Percentiles rank a stretch among this genome's conserved stretches.
These are phyloP conservation scores for Beauveria brongniartii DNA, from an alignment of 2,329 filamentous ascomycete species.

Conservation along the genomic window DNA sequence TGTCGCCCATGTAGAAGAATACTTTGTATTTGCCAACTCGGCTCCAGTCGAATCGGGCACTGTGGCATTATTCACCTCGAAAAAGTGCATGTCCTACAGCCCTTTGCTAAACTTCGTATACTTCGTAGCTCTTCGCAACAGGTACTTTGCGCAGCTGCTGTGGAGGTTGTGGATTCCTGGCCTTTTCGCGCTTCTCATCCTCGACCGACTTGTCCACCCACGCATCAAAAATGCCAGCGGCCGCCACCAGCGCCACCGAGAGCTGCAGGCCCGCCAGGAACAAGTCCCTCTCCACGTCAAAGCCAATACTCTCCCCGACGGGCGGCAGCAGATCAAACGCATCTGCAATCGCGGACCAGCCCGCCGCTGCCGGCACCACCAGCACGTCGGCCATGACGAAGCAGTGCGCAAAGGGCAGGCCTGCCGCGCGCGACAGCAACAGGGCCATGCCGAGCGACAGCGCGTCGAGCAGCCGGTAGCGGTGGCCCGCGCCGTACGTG, in stretches of 20 bases:
- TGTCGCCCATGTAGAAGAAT: too few species aligned
- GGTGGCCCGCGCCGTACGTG: slow-evolving; percentile 3
- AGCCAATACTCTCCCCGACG: background rate
- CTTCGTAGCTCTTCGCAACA: background rate
- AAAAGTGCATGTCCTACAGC: background rate
- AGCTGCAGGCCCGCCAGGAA: slow-evolving; percentile 6
- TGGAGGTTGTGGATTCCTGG: background rate
- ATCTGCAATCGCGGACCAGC: slow-evolving; percentile 9
- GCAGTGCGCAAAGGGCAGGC: slow-evolving; percentile 10
- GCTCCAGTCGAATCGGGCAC: too few species aligned
- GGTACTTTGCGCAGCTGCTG: background rate
- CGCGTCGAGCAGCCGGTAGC: slow-evolving; percentile 6
- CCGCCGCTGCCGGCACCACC: slow-evolving; percentile 8
- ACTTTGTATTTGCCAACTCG: too few species aligned
- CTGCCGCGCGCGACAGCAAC: background rate
- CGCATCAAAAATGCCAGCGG: slow-evolving; percentile 2
- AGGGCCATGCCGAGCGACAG: slow-evolving; percentile 8
- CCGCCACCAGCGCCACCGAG: background rate
- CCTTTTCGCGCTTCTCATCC: background rate
- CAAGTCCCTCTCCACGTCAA: background rate
- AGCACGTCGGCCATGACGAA: slow-evolving; percentile 12
- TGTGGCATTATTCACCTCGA: too few species aligned
- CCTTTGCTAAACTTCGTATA: background rate
- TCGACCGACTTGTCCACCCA: background rate
- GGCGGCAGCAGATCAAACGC: slow-evolving; percentile 6